A percentile compares a stretch with the other conserved stretches of the same genome.
phyloP scores from a whole-genome alignment of 2,329 filamentous ascomycete species.

The Colletotrichum lini region DNA sequence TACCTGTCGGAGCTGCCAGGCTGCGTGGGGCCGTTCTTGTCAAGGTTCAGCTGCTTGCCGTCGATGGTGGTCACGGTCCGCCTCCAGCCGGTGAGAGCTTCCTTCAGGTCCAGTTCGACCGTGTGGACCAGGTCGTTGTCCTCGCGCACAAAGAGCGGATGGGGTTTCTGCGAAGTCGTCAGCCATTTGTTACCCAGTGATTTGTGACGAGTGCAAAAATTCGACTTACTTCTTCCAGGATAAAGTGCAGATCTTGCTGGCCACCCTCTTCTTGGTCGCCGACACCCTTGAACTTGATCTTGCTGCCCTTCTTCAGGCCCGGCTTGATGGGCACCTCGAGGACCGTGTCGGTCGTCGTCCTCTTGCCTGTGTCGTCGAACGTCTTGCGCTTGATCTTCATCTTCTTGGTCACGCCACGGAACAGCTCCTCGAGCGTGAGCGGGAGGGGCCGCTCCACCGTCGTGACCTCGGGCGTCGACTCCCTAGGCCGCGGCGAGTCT shows the following conservation, averaged over 20 bases:
- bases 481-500: constrained; percentile 51
- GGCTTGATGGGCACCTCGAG: constrained; percentile 96
- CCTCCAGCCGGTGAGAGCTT: constrained; percentile 94
- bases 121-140: constrained; percentile 88
- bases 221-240: constrained; percentile 87
- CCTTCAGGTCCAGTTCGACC: constrained; percentile 89
- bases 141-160: constrained; percentile 86
- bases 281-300: constrained; percentile 98
- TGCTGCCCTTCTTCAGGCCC: constrained; percentile 95
- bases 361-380: constrained; percentile 88
- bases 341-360: constrained; percentile 88
- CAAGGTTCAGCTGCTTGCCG: constrained; percentile 84
- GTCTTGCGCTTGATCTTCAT: constrained; percentile 99
- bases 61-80: constrained; percentile 95
- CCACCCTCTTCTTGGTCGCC: constrained; percentile 97
- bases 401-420: constrained; percentile 90
- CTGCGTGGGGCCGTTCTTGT: constrained; percentile 86
- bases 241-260: constrained; percentile 94
- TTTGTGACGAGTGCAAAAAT: too few species aligned
- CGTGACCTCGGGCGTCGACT: constrained; percentile 85
- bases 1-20: constrained; percentile 87
- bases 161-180: constrained; percentile 79
- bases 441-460: constrained; percentile 89
- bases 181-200: constrained; percentile 48
- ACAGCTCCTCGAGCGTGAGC: constrained; percentile 90